phyloP scores from a whole-genome alignment of 768 basidiomycete species.

The Tylopilus sp. region DNA sequence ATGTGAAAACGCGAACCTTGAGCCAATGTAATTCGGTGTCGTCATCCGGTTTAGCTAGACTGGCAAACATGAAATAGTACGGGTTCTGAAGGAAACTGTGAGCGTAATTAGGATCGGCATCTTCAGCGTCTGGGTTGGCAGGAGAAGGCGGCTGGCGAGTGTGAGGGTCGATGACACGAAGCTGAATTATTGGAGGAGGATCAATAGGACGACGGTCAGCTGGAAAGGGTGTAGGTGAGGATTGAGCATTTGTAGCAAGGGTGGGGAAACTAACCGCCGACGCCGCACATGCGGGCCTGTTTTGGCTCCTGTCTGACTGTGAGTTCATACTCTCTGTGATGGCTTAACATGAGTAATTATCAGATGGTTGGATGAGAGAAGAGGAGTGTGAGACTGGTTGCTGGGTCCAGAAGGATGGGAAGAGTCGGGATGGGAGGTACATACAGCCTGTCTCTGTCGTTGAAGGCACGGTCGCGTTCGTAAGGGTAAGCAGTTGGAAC shows the following conservation, averaged over 20 bases:
- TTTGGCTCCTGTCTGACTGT: constrained; percentile 88
- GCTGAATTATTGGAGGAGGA: constrained; percentile 95
- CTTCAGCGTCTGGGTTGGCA: constrained; percentile 30
- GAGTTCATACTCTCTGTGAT: constrained; percentile 75
- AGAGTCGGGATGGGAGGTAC: constrained; percentile 6
- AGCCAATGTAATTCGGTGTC: constrained; percentile 87
- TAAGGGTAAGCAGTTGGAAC: constrained; percentile 28
- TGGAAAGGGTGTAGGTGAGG: constrained; percentile 27
- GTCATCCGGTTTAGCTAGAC: constrained; percentile 83
- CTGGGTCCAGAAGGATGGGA: constrained; percentile 6
- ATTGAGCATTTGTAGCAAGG: background rate
- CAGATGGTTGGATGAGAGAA: constrained; percentile 9
- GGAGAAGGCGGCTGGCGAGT: constrained; percentile 31
- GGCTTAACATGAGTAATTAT: constrained; percentile 13
- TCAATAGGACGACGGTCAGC: constrained; percentile 96
- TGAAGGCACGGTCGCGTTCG: constrained; percentile 25
- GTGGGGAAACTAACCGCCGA: constrained; percentile 63
- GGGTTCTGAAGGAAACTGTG: constrained; percentile 81
- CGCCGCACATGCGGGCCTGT: constrained; percentile 87
- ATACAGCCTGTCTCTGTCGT: constrained; percentile 39
- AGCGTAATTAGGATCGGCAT: constrained; percentile 40
- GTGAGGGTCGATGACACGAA: constrained; percentile 75
- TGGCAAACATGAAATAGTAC: constrained; percentile 95
- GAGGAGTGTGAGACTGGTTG: constrained; percentile 1
- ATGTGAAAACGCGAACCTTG: constrained; percentile 44